A percentile compares a stretch with the other conserved stretches of the same genome.
These are phyloP conservation scores for Colletotrichum kahawae DNA, from an alignment of 2,329 filamentous ascomycete genomes.

Conservation along the genomic window DNA sequence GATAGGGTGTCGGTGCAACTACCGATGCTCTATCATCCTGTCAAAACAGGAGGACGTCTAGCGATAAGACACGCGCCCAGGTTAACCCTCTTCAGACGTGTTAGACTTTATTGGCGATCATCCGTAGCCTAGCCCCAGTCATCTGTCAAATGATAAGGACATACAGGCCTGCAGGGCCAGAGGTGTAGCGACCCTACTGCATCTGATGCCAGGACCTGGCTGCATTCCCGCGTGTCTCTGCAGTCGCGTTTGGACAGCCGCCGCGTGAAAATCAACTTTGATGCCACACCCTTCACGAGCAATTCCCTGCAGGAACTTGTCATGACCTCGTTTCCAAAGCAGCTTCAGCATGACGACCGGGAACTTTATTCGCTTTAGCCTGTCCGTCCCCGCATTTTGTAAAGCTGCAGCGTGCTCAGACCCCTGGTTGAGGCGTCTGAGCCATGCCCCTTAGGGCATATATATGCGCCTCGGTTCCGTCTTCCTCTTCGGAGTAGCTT, in stretches of 20 bases:
- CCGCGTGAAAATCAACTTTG: background rate
- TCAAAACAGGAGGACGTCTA: background rate
- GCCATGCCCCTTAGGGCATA: constrained; percentile 13
- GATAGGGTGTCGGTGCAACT: background rate
- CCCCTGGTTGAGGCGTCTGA: background rate
- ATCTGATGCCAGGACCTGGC: background rate
- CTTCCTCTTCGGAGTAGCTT: background rate
- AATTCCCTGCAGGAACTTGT: background rate
- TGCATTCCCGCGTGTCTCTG: background rate
- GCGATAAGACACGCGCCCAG: background rate
- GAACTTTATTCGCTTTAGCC: background rate
- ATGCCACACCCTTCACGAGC: background rate
- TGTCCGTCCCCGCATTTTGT: background rate
- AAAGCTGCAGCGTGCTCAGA: background rate
- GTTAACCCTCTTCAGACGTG: background rate
- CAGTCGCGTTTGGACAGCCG: background rate
- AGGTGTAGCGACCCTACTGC: background rate
- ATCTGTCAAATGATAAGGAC: background rate
- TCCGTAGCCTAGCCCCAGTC: background rate
- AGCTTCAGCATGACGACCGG: background rate
- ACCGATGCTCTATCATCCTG: background rate
- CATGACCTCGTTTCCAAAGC: background rate
- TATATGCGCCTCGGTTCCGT: constrained; percentile 11
- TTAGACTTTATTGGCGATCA: background rate
- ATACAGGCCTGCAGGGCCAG: background rate